These are phyloP conservation scores for Neofusicoccum cordaticola DNA, from an alignment of 2,329 filamentous ascomycete species.

Conservation along the genomic window DNA sequence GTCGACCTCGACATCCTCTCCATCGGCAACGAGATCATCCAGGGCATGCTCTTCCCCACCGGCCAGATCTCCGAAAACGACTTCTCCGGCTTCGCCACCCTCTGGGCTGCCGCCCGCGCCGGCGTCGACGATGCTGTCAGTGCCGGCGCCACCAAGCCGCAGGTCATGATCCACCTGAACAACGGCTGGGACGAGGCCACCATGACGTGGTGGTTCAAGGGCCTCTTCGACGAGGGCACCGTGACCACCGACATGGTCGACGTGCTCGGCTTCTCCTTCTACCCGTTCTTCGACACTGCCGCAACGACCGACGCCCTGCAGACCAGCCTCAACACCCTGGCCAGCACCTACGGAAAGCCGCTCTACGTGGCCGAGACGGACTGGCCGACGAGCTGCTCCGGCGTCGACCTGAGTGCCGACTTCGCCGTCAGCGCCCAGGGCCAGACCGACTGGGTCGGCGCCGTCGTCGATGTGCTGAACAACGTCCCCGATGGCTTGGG, in stretches of 20 bases:
- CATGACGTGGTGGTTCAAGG: slow-evolving; percentile 57
- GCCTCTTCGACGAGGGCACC: slow-evolving; percentile 53
- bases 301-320: slow-evolving; percentile 60
- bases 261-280: slow-evolving; percentile 70
- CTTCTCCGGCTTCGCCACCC: slow-evolving; percentile 56
- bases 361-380: slow-evolving; percentile 69
- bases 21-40: slow-evolving; percentile 71
- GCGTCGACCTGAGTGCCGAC: slow-evolving; percentile 50
- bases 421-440: slow-evolving; percentile 64
- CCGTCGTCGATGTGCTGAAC: slow-evolving; percentile 57
- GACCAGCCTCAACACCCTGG: slow-evolving; percentile 57
- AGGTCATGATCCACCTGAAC: slow-evolving; percentile 73
- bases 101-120: slow-evolving; percentile 63
- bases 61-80: slow-evolving; percentile 53
- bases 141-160: slow-evolving; percentile 48
- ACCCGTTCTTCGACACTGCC: slow-evolving; percentile 64
- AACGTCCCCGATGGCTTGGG: slow-evolving; percentile 49
- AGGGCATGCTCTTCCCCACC: slow-evolving; percentile 65
- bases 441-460: slow-evolving; percentile 60
- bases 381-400: slow-evolving; percentile 63
- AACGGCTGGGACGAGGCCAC: slow-evolving; percentile 70
- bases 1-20: slow-evolving; percentile 62
- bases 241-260: slow-evolving; percentile 60
- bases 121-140: slow-evolving; percentile 64
- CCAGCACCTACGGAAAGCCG: slow-evolving; percentile 60